Evolutionary conservation across 176 grass and related monocot genomes (phyloP).

Genomic region (Ensete ventricosum): DNA sequence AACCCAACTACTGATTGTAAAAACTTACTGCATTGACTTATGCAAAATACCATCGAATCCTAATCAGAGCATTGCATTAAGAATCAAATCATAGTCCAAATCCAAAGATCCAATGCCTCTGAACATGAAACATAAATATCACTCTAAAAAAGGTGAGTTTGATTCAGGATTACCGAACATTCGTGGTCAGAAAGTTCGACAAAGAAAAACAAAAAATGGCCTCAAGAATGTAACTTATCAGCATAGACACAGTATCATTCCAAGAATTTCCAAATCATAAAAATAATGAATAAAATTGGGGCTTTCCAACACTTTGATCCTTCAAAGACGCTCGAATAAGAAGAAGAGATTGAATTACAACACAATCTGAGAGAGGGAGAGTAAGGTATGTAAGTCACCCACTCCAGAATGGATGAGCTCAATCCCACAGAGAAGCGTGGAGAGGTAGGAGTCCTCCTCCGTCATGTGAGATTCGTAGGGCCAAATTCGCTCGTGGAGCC

Average conservation of each 20-base stretch:
- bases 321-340: neutral
- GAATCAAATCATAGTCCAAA: too few relatives aligned
- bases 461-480: conserved; percentile 93
- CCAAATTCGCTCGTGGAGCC: conserved; percentile 85
- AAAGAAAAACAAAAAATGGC: neutral
- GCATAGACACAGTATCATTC: too few relatives aligned
- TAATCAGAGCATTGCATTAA: too few relatives aligned
- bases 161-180: neutral
- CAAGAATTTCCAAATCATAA: neutral
- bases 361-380: neutral
- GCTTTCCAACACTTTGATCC: neutral
- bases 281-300: neutral
- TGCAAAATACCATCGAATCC: too few relatives aligned
- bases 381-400: conserved; percentile 3
- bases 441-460: conserved; percentile 74
- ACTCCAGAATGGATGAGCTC: conserved; percentile 87
- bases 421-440: conserved; percentile 84
- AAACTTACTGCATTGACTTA: too few relatives aligned
- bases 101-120: neutral
- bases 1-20: neutral
- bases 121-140: neutral
- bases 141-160: neutral
- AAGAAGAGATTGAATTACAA: neutral
- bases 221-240: neutral
- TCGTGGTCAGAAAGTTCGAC: neutral